Percentiles rank a stretch among this genome's conserved stretches.
These are phyloP conservation scores for Mortierella sp. DNA, from an alignment of 371 early-diverging fungal species.

Conservation along the genomic window DNA sequence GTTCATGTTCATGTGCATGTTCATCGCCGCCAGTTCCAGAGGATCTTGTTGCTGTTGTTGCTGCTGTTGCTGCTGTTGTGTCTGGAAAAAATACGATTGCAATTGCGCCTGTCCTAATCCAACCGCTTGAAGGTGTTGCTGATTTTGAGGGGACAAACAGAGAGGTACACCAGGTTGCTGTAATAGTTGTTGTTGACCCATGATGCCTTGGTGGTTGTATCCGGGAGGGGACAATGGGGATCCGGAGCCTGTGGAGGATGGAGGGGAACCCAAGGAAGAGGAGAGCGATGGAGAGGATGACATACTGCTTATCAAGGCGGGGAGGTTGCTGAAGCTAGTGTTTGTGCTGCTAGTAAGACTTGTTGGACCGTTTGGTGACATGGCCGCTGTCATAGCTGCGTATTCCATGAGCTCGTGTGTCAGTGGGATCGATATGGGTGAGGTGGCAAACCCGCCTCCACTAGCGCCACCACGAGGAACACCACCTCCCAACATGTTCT, in stretches of 20 bases:
- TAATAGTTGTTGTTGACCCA: conserved; percentile 13
- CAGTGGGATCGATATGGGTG: conserved; percentile 19
- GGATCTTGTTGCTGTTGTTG: conserved; percentile 16
- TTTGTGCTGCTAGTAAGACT: not conserved
- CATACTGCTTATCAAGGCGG: conserved; percentile 16
- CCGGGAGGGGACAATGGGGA: conserved; percentile 28
- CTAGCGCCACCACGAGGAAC: not conserved
- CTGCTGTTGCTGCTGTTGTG: conserved; percentile 12
- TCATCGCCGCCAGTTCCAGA: conserved; percentile 32
- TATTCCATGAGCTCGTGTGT: conserved; percentile 54
- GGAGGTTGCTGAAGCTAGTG: conserved; percentile 16
- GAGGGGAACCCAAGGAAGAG: not conserved
- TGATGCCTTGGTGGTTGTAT: not conserved
- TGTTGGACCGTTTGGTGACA: not conserved
- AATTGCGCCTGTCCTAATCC: not conserved
- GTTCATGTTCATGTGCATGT: conserved; percentile 43
- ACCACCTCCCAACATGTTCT: not conserved
- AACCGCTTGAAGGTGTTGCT: not conserved
- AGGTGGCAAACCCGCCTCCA: not conserved
- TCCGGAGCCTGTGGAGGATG: not conserved
- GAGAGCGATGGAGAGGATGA: conserved; percentile 16
- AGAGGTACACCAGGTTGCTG: conserved; percentile 14
- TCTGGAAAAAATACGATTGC: conserved; percentile 3
- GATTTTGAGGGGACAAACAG: not conserved
- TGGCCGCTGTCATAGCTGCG: conserved; percentile 23